Evolutionary conservation across 305 asterid species (phyloP), one percentile per base, ranked within the genome.

Genomic region (Caryopteris hybrid): DNA sequence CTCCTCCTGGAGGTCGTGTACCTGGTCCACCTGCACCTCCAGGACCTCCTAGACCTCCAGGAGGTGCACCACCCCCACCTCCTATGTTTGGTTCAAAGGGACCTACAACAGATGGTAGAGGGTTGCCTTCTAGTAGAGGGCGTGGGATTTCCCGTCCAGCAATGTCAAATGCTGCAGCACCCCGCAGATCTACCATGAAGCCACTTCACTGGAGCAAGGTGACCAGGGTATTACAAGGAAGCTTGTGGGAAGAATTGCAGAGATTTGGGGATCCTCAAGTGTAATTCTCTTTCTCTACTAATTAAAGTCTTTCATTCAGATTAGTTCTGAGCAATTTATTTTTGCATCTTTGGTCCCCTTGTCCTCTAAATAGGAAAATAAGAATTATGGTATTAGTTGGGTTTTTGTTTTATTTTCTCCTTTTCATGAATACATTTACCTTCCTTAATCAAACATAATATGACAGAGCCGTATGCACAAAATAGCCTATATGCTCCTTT

Each of bases 121-220:
- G 78, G 25, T 39, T 77, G 72, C 76, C 71, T n/a, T 45, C 74
- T 39, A 61, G 78, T 58, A 74, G 82, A 71, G 81, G 86, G 31
- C 86, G 80, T 66, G 86, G 90, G 8, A 68, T 80, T 64, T 20
- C 88, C 45, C 88, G 88, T 55, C 84, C 81, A 0, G 82, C 75
- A 45, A 53, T 76, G 60, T 62, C 79, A 29, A 67, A 70, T 74
- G 66, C 77, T 54, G 51, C 60, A 14, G 86, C 83, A 23, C 74
- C 84, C 64, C 87, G 86, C 58, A 86, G 88, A 78, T 91, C 99
- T 56, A 91, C 84, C 55, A 73, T 95, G 76, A 91, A 88, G 80
- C 99, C 99, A 61, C 84, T 95, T 78, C 99, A 95, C 53, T 92
- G 99, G 99, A 95, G 97, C 86, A 95, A 95, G 85, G 95, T 95